These are phyloP conservation scores for Tetrahymena elliotti DNA, from an alignment of 73 alveolate species.

Conservation along the genomic window DNA sequence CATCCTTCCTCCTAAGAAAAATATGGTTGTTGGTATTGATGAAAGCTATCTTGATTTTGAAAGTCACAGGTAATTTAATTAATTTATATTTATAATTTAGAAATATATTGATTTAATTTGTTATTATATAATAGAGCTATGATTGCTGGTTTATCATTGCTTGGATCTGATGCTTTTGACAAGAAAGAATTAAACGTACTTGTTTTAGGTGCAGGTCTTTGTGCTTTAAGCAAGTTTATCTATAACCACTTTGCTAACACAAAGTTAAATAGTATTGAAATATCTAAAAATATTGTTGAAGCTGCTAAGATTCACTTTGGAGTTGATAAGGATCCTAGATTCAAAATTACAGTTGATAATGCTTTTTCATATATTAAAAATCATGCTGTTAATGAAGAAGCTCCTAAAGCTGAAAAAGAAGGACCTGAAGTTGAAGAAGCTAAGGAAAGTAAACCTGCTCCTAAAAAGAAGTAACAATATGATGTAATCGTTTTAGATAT, in stretches of 20 bases:
- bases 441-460: not conserved
- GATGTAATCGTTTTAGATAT: constrained; percentile 20
- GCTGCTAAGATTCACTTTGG: constrained; percentile 24
- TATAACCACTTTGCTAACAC: constrained; percentile 8
- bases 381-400: not conserved
- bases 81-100: not conserved
- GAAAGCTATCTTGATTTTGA: constrained; percentile 36
- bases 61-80: not conserved
- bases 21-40: constrained; percentile 3
- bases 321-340: constrained; percentile 11
- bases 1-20: not conserved
- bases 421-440: constrained; percentile 19
- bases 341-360: constrained; percentile 14
- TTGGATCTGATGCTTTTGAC: constrained; percentile 5
- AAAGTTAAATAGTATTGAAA: constrained; percentile 19
- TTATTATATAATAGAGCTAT: not conserved
- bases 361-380: not conserved
- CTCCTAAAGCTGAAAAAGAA: not conserved
- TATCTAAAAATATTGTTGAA: constrained; percentile 17
- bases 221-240: constrained; percentile 21
- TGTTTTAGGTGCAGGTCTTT: constrained; percentile 37
- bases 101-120: not conserved
- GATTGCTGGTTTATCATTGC: constrained; percentile 32
- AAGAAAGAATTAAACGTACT: constrained; percentile 1
- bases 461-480: not conserved